Percentiles rank a stretch among this genome's conserved stretches.
These are phyloP conservation scores for Claviceps paspali DNA, from an alignment of 2,329 filamentous ascomycete genomes.

Conservation along the genomic window DNA sequence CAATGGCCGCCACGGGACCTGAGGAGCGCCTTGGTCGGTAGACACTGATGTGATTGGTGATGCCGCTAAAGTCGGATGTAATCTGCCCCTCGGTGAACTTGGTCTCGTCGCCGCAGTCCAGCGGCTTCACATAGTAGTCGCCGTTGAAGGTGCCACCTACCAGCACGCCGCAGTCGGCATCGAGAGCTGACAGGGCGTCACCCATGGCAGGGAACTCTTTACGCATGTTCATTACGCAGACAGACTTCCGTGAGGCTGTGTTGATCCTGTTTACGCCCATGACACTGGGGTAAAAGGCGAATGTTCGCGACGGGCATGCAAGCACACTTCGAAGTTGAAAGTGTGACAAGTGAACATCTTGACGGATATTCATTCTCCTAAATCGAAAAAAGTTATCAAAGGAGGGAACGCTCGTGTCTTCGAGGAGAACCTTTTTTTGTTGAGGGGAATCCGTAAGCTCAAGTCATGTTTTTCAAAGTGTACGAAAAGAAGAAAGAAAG, in stretches of 20 bases:
- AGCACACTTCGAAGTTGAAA: constrained; percentile 52
- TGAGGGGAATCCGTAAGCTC: too few species aligned
- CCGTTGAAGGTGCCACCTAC: constrained; percentile 44
- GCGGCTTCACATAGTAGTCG: constrained; percentile 33
- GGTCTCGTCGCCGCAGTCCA: constrained; percentile 24
- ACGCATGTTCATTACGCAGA: constrained; percentile 27
- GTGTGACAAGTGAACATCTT: constrained; percentile 41
- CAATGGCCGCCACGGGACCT: constrained; percentile 40
- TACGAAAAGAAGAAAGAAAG: neutral
- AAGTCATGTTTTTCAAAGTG: too few species aligned
- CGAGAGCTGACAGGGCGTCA: constrained; percentile 33
- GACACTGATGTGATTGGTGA: constrained; percentile 51
- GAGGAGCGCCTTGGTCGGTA: constrained; percentile 36
- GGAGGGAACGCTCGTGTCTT: constrained; percentile 18
- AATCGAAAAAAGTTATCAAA: constrained; percentile 42
- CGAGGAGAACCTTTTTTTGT: constrained; percentile 6
- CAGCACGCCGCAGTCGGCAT: constrained; percentile 37
- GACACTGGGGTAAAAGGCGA: constrained; percentile 40
- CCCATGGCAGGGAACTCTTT: constrained; percentile 20
- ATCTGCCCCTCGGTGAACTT: constrained; percentile 29
- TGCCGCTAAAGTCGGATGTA: constrained; percentile 34
- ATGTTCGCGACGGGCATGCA: constrained; percentile 37
- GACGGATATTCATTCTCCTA: constrained; percentile 37
- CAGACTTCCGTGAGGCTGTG: constrained; percentile 30
- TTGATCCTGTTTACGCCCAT: constrained; percentile 37